Percentiles rank a stretch among this genome's conserved stretches.
These are phyloP conservation scores for Trifolium repens DNA, from an alignment of 306 rosid species.

Conservation along the genomic window DNA sequence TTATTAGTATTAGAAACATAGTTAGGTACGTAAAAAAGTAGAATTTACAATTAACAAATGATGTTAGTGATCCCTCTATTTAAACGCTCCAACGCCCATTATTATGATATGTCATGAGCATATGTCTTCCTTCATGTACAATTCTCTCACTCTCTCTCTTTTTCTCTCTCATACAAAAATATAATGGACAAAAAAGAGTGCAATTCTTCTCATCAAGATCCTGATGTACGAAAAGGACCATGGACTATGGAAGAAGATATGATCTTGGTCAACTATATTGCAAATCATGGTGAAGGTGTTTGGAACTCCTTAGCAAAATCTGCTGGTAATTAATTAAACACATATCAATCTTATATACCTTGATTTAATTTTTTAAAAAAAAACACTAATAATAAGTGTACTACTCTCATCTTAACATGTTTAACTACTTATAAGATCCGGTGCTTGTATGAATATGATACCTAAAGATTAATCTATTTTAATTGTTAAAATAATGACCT, in stretches of 20 bases:
- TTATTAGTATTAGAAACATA: constrained; percentile 41
- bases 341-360: background rate
- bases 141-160: background rate
- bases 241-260: constrained; percentile 97
- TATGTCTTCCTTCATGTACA: constrained; percentile 37
- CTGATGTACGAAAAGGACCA: constrained; percentile 96
- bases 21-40: constrained; percentile 49
- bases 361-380: background rate
- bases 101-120: constrained; percentile 44
- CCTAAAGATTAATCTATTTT: background rate
- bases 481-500: background rate
- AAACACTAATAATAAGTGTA: background rate
- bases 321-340: constrained; percentile 63
- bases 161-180: constrained; percentile 23
- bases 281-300: constrained; percentile 98
- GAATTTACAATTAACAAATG: constrained; percentile 33
- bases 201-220: constrained; percentile 70
- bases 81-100: constrained; percentile 64
- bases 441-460: background rate
- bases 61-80: constrained; percentile 55
- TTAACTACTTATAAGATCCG: background rate
- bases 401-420: background rate
- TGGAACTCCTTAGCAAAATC: constrained; percentile 96
- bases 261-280: constrained; percentile 89
- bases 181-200: constrained; percentile 66